Evolutionary conservation across 2,329 filamentous ascomycete genomes (phyloP).

Genomic region (Shiraia bambusicola): DNA sequence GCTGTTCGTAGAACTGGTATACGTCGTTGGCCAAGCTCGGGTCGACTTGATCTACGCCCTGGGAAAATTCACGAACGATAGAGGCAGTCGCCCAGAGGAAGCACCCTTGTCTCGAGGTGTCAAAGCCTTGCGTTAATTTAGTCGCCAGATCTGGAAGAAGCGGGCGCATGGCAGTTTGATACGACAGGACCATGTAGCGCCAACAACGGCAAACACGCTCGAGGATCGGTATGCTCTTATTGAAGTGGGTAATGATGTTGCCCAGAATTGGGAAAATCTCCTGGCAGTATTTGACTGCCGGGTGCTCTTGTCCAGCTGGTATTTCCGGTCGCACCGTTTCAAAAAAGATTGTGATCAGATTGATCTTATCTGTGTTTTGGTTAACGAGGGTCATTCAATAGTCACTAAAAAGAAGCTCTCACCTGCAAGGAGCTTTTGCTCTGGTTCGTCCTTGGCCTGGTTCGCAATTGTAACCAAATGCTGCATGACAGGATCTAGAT

Average conservation of each 20-base stretch:
- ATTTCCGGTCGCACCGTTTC: slow-evolving; percentile 76
- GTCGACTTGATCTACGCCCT: slow-evolving; percentile 82
- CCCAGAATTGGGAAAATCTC: slow-evolving; percentile 88
- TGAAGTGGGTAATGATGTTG: slow-evolving; percentile 84
- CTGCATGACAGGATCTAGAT: slow-evolving; percentile 86
- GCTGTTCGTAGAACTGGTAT: slow-evolving; percentile 91
- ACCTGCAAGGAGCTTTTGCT: slow-evolving; percentile 84
- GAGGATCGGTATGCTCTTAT: slow-evolving; percentile 81
- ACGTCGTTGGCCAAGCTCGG: slow-evolving; percentile 81
- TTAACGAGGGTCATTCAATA: slow-evolving; percentile 10
- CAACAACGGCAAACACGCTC: slow-evolving; percentile 94
- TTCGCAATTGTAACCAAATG: slow-evolving; percentile 86
- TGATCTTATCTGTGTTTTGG: slow-evolving; percentile 69
- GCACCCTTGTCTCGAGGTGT: slow-evolving; percentile 83
- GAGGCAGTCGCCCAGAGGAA: slow-evolving; percentile 98
- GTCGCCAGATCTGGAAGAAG: slow-evolving; percentile 83
- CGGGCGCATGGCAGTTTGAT: slow-evolving; percentile 84
- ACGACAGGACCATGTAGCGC: slow-evolving; percentile 95
- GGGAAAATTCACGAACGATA: slow-evolving; percentile 92
- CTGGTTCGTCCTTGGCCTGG: slow-evolving; percentile 76
- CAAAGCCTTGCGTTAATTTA: slow-evolving; percentile 83
- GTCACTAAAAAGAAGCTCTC: slow-evolving; percentile 29
- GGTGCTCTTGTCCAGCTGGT: slow-evolving; percentile 69
- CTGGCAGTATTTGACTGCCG: slow-evolving; percentile 92
- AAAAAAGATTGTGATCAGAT: slow-evolving; percentile 88